These are phyloP conservation scores for Chloropicon primus DNA, from an alignment of 139 green algal species.

Conservation along the genomic window DNA sequence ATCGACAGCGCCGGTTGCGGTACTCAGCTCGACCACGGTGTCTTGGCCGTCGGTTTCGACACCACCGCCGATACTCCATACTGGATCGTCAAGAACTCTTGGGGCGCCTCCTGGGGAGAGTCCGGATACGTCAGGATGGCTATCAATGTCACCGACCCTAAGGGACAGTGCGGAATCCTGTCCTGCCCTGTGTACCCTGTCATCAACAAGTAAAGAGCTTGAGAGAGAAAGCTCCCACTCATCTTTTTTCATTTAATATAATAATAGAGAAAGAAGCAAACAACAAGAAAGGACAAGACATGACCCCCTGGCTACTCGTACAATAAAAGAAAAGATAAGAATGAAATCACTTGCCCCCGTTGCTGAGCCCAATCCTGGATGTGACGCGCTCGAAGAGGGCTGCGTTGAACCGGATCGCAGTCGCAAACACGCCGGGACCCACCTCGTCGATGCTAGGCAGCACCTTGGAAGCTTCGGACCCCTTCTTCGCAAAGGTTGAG, in stretches of 20 bases:
- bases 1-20: conserved; percentile 22
- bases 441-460: background rate
- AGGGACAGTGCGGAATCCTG: background rate
- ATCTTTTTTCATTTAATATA: too few relatives aligned
- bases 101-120: conserved; percentile 24
- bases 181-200: background rate
- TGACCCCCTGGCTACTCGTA: too few relatives aligned
- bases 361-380: background rate
- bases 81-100: conserved; percentile 34
- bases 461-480: background rate
- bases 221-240: too few relatives aligned
- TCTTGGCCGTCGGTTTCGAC: conserved; percentile 88
- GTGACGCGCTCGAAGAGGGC: background rate
- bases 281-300: too few relatives aligned
- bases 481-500: background rate
- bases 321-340: too few relatives aligned
- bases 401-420: background rate
- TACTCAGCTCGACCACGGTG: conserved; percentile 80
- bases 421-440: background rate
- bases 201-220: background rate
- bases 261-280: too few relatives aligned
- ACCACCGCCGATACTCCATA: conserved; percentile 23
- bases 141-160: background rate
- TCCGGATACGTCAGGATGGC: conserved; percentile 28
- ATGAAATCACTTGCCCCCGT: too few relatives aligned